These are phyloP conservation scores for Trifolium pratense DNA, from an alignment of 306 rosid genomes.

Conservation along the genomic window DNA sequence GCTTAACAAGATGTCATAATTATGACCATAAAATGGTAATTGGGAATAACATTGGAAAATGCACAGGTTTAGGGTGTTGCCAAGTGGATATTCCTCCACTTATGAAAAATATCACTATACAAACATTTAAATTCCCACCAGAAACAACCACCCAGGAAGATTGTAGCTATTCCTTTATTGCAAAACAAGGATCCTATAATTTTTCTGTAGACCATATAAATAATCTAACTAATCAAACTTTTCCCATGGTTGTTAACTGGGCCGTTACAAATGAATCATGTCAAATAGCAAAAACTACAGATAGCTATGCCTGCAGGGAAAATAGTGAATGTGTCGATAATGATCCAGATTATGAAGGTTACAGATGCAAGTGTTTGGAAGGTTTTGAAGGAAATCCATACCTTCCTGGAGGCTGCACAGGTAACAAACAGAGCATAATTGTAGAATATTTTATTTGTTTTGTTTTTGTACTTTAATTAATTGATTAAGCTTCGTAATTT, in stretches of 20 bases:
- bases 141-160: no score
- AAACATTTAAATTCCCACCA: not conserved
- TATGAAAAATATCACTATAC: not conserved
- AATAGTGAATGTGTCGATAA: not conserved
- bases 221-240: not conserved
- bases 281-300: not conserved
- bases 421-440: not conserved
- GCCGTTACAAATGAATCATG: not conserved
- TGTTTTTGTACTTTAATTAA: no score
- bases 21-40: not conserved
- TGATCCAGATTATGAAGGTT: not conserved
- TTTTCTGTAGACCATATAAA: not conserved
- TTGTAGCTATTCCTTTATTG: not conserved
- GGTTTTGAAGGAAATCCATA: slow-evolving; percentile 6
- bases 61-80: slow-evolving; percentile 26
- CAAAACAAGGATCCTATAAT: not conserved
- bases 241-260: not conserved
- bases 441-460: not conserved
- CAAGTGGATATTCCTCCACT: slow-evolving; percentile 4
- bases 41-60: not conserved
- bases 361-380: not conserved
- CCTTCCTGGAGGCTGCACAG: slow-evolving; percentile 6
- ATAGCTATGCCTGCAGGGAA: not conserved
- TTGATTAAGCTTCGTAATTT: no score
- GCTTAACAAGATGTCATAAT: not conserved